phyloP scores from a whole-genome alignment of 495 filamentous ascomycete species.

The Hypoxylon fuscum region DNA sequence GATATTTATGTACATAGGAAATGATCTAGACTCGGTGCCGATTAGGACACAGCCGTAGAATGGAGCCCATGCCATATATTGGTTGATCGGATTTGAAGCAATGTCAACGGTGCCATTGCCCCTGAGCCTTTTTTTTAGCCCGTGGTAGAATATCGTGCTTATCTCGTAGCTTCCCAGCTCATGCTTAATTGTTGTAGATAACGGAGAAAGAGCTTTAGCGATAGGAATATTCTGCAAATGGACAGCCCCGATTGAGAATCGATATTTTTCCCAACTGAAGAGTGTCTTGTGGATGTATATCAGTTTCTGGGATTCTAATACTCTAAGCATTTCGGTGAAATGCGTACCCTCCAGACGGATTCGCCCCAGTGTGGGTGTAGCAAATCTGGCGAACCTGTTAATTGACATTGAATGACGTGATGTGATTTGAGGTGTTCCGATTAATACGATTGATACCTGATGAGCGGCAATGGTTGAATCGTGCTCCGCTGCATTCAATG shows the following conservation, averaged over 20 bases:
- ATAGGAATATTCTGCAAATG: conserved; percentile 29
- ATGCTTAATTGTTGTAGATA: background rate
- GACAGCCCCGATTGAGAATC: conserved; percentile 8
- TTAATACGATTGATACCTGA: conserved; percentile 12
- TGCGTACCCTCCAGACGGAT: background rate
- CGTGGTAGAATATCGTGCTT: background rate
- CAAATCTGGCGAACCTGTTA: conserved; percentile 18
- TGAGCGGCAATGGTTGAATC: background rate
- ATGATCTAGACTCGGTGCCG: background rate
- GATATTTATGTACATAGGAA: background rate
- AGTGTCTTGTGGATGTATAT: conserved; percentile 29
- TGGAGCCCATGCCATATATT: conserved; percentile 9
- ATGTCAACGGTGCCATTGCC: background rate
- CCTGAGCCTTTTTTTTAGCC: background rate
- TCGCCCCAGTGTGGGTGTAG: conserved; percentile 1
- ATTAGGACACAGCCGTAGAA: conserved; percentile 9
- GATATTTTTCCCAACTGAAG: conserved; percentile 5
- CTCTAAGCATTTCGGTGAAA: background rate
- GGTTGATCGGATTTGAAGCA: background rate
- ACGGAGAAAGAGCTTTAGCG: background rate
- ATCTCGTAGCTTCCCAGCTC: background rate
- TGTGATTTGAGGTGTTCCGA: conserved; percentile 4
- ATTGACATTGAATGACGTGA: background rate
- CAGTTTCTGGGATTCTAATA: background rate
- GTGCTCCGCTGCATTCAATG: background rate